Evolutionary conservation across 225 moss, liverwort and hornwort species (phyloP), one percentile per base, ranked within the genome.

Genomic region (Straminergon stramineum): DNA sequence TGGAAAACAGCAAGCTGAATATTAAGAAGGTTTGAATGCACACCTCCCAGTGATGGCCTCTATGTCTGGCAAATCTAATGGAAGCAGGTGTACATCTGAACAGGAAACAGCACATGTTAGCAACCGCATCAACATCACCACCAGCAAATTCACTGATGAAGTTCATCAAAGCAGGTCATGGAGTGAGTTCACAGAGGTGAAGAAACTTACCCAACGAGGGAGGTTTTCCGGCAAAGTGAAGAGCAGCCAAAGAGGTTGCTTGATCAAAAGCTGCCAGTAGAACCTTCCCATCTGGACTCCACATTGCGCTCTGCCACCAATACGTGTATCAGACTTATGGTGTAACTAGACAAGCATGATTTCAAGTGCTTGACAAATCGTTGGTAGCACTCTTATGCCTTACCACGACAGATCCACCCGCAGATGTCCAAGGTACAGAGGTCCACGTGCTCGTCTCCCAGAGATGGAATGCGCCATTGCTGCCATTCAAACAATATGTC

Each of bases 401-500:
- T 91, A 97, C 98, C 87, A 95, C 95, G 85, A 99, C 91, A 80
- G 94, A 93, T 82, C 99, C 99, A 75, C 96, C 97, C 64, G 94
- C 94, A 71, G 95, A 95, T 88, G 94, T 95, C 99, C 97, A 99
- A 75, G 97, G 99, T 83, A 97, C 96, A 89, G 99, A 99, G 76
- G 97, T 97, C 97, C 99, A 99, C 86, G 91, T 92, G 90, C 93
- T 96, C 60, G 97, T 99, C 89, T 99, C 99, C 99, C 99, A 99
- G 48, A 99, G 94, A 87, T 97, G 96, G 90, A 99, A 99, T 65
- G 94, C 88, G 83, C 99, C 99, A 91, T 95, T 96, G 80, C 98
- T 98, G 94, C 64, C 55, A 89, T 70, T 82, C 80, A 75, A 65
- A 67, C 31, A 79, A 83, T 52, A 63, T 45, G 73, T 75, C 81